Base-by-base conservation (phyloP, 192 early-diverging fungal species). In the Geranomyces variabilis region DNA sequence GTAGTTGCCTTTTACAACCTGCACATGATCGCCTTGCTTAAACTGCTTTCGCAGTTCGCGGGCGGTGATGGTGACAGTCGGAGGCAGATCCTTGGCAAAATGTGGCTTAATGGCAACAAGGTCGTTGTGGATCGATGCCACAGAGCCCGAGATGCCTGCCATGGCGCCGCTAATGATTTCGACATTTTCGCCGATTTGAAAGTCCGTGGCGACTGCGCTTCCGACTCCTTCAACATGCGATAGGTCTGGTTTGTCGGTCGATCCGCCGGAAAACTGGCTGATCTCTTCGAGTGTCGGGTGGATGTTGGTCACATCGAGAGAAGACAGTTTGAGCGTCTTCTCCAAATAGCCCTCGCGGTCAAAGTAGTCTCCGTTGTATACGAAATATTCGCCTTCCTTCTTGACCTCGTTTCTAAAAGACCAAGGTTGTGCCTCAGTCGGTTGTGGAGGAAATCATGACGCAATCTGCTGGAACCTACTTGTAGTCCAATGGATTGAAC, bases 231-330 rank as follows among this genome's bases (percentile, higher is more conserved):
- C 71, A 15, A 53, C 51, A 13, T 34, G 14, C 24, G 44, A 29
- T 47, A 83, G 51, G 63, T 85, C 84, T n/a, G 65, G 62, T 21
- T 48, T 55, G 43, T 69, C 31, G 57, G 87, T 89, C 59, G 89
- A 87, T 22, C 90, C 93, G 26, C 88, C 89, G 13, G 86, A 80
- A 74, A 96, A 98, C 73, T 81, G 78, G 19, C 89, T 88, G 36
- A 97, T 93, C 77, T 99, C 96, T 63, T 99, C 96, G 62, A 99
- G 83, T 24, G 92, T 91, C 31, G 95, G 93, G 69, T 90, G 91
- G 21, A 94, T 89, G 67, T 88, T 84, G 13, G 91, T 89, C 0
- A 82, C 79, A 17, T 81, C 77, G 24, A 86, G 45, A 3, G 74
- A 60, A 10, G 49, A 28, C 13, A 79, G 26, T 58, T 81, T 83